Percentiles rank a stretch among this genome's conserved stretches.
phyloP scores from a whole-genome alignment of 306 rosid species.

The Corylus avellana region DNA sequence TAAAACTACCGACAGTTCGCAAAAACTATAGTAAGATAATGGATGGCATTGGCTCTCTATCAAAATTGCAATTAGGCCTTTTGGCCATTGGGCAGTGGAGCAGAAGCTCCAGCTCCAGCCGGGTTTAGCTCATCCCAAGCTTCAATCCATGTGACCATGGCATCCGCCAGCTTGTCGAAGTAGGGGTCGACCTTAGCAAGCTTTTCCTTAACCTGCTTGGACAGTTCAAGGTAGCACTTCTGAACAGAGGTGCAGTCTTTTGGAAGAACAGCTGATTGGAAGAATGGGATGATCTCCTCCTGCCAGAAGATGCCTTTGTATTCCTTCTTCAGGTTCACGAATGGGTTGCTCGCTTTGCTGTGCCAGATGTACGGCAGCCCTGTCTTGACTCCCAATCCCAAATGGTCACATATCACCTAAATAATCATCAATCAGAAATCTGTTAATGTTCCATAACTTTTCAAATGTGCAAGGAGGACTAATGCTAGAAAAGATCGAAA shows the following conservation, averaged over 20 bases:
- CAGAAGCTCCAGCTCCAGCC: conserved; percentile 20
- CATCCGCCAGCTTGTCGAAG: conserved; percentile 65
- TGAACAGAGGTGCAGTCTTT: conserved; percentile 83
- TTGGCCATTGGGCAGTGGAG: conserved; percentile 29
- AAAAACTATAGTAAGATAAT: background rate
- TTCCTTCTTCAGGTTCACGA: conserved; percentile 72
- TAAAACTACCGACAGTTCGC: conserved; percentile 3
- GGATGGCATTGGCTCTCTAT: conserved; percentile 6
- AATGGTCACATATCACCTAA: conserved; percentile 74
- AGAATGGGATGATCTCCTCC: conserved; percentile 76
- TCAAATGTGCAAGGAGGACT: background rate
- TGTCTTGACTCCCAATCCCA: conserved; percentile 87
- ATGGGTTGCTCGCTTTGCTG: conserved; percentile 71
- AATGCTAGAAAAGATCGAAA: background rate
- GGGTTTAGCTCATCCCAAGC: conserved; percentile 70
- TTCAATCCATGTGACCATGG: conserved; percentile 67
- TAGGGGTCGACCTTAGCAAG: conserved; percentile 80
- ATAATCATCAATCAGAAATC: background rate
- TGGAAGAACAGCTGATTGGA: conserved; percentile 56
- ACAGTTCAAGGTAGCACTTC: conserved; percentile 80
- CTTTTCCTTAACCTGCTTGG: conserved; percentile 86
- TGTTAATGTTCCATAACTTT: background rate
- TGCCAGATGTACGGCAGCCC: conserved; percentile 80
- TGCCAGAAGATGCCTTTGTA: conserved; percentile 78
- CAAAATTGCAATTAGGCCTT: conserved; percentile 28